Percentiles rank a stretch among this genome's conserved stretches.
phyloP scores from a whole-genome alignment of 805 yeast species.

The Limtongozyma cylindracea region DNA sequence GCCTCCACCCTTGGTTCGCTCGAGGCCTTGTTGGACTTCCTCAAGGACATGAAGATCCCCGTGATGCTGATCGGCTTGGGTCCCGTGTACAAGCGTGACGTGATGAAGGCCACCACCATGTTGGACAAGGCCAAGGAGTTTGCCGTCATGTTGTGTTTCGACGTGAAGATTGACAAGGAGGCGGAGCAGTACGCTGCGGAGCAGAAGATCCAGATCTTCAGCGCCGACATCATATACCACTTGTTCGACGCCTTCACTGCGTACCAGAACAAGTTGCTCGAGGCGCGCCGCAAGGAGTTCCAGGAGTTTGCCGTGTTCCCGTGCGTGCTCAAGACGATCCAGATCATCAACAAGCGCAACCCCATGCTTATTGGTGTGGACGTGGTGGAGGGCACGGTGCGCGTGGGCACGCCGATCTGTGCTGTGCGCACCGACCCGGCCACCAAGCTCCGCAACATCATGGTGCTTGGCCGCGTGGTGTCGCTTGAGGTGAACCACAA shows the following conservation, averaged over 20 bases:
- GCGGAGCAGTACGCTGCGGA: conserved; percentile 96
- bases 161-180: conserved; percentile 89
- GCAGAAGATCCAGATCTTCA: conserved; percentile 76
- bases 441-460: conserved; percentile 45
- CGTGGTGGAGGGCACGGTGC: conserved; percentile 71
- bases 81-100: conserved; percentile 95
- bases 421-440: conserved; percentile 76
- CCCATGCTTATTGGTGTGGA: conserved; percentile 99
- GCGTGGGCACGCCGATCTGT: conserved; percentile 88
- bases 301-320: conserved; percentile 84
- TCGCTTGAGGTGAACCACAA: conserved; percentile 95
- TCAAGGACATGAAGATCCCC: conserved; percentile 96
- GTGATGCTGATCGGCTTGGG: conserved; percentile 97
- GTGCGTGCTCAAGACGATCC: conserved; percentile 80
- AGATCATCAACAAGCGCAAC: conserved; percentile 92
- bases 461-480: conserved; percentile 67
- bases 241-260: conserved; percentile 86
- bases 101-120: conserved; percentile 94
- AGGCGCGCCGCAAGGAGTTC: conserved; percentile 74
- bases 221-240: conserved; percentile 92
- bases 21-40: conserved; percentile 90
- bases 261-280: conserved; percentile 71
- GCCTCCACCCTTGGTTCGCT: conserved; percentile 96
- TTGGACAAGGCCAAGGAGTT: conserved; percentile 84
- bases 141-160: conserved; percentile 98